A percentile compares a stretch with the other conserved stretches of the same genome.
phyloP scores from a whole-genome alignment of 2,329 filamentous ascomycete species.

The Tympanopsis confertula region DNA sequence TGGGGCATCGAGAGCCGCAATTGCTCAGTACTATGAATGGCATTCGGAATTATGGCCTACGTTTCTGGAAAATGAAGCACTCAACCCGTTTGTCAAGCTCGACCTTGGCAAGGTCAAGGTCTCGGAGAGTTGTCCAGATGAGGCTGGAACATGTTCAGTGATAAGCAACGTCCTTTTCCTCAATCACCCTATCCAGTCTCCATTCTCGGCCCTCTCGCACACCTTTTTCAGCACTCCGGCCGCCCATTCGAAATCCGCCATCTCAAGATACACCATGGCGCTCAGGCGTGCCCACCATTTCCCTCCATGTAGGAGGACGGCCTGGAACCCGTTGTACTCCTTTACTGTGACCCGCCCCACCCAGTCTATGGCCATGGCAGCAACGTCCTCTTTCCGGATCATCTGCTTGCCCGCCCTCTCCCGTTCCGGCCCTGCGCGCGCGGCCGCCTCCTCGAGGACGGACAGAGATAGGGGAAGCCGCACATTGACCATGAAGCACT shows the following conservation, averaged over 20 bases:
- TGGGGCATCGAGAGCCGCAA: too few relatives aligned
- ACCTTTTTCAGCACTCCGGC: constrained; percentile 30
- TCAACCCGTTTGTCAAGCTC: too few relatives aligned
- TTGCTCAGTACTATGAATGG: too few relatives aligned
- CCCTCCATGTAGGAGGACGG: constrained; percentile 39
- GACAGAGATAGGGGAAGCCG: constrained; percentile 38
- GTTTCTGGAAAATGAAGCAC: too few relatives aligned
- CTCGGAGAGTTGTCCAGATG: too few relatives aligned
- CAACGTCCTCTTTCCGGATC: constrained; percentile 23
- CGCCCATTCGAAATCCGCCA: constrained; percentile 51
- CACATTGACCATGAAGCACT: constrained; percentile 53
- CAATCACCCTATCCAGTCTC: constrained; percentile 6
- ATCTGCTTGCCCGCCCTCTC: constrained; percentile 13
- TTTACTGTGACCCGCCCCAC: constrained; percentile 32
- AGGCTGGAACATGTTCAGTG: not conserved
- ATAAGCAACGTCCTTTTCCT: not conserved
- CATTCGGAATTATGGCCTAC: too few relatives aligned
- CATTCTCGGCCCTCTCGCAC: constrained; percentile 9
- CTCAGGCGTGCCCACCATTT: constrained; percentile 52
- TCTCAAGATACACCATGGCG: constrained; percentile 56
- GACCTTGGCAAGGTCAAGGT: too few relatives aligned
- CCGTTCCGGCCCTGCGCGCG: not conserved
- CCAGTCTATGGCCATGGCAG: constrained; percentile 38
- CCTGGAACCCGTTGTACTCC: constrained; percentile 44
- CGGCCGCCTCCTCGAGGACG: constrained; percentile 12